Base-by-base conservation (phyloP, 148 eudicot species). In the Amaranthus hypochondriacus region DNA sequence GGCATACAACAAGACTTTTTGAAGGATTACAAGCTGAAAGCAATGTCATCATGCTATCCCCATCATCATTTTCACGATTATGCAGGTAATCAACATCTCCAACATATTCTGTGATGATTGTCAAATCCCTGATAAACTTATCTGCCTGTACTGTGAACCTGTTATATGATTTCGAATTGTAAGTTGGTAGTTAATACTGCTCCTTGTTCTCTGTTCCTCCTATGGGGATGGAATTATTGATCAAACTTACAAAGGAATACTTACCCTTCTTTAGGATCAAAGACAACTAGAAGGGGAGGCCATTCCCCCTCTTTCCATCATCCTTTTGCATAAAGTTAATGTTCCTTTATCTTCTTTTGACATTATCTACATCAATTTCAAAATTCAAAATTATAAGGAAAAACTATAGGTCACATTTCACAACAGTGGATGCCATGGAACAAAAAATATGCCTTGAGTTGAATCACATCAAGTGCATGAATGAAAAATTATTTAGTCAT, bases 31-130 rank as follows among this genome's bases (percentile, higher is more conserved):
- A 57, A 21, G 99, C 90, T 15, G 70, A 83, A 78, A 95, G 79
- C 71, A 95, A 93, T 12, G 99, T 92, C 99, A 95, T 95, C 81
- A 92, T 90, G 84, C 99, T 95, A 81, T 92, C 97, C 10, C 99
- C 97, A 72, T 90, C 96, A 77, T 95, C 93, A 61, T 81, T 73
- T 83, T 95, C 94, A 4, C 99, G 90, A 60, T 92, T 95, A 52
- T 69, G 74, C 53, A 92, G 82, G 85, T 84, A 92, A 82, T 95
- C 99, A 46, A 95, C 99, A 80, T 95, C 99, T 73, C 99, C 99
- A 70, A 89, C 92, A 66, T 95, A 95, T 76, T 92, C 99, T 1
- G 99, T 90, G 68, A 95, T 90, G 72, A 95, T 90, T 56, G 99
- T 95, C 73, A 89, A 84, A 69, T 95, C 99, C 74, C 66, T 87